Base-by-base conservation (phyloP, 495 filamentous ascomycete species). In the Aspergillus haitiensis region DNA sequence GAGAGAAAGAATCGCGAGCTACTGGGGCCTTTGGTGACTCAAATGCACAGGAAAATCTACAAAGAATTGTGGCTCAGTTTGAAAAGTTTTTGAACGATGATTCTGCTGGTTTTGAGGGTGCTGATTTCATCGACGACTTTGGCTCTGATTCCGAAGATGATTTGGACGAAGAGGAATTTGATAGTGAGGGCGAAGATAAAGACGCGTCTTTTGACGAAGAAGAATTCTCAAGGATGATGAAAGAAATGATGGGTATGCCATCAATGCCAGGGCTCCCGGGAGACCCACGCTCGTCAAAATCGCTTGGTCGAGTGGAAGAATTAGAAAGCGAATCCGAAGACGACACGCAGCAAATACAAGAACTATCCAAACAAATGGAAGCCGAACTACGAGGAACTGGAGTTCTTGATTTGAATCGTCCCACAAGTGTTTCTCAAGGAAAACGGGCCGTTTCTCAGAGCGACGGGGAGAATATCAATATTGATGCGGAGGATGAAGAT, bases 1-100 rank as follows among this genome's bases (percentile, higher is more conserved):
- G 72, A 46, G 57, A 75, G 56, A 65, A 67, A 13, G 58, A 63
- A 5, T 54, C 54, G n/a, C 31, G 33, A 7, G 44, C 65, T 35
- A 55, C 59, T 16, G 76, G 71, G 33, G 77, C 76, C 1, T 96
- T 96, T 74, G 91, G 91, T n/a, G 89, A 97, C 68, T 75, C 84
- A 8, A 79, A 78, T 7, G 84, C 91, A 2, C 90, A 97, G 63
- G 89, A 90, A 50, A 91, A 96, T 66, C 71, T 98, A 35, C 85
- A 86, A 57, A 91, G 90, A 65, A 96, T 97, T 66, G 93, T 98
- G 16, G 86, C 89, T 53, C 82, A 91, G 11, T 98, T 97, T 64
- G 90, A 97, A 68, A 81, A 88, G n/a, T 97, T 98, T 61, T 69
- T 98, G 55, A 92, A 97, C 60, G 90, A 97, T 67, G 91, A 95